Evolutionary conservation across 768 basidiomycete species (phyloP).

Genomic region (Termitomyces sp.): DNA sequence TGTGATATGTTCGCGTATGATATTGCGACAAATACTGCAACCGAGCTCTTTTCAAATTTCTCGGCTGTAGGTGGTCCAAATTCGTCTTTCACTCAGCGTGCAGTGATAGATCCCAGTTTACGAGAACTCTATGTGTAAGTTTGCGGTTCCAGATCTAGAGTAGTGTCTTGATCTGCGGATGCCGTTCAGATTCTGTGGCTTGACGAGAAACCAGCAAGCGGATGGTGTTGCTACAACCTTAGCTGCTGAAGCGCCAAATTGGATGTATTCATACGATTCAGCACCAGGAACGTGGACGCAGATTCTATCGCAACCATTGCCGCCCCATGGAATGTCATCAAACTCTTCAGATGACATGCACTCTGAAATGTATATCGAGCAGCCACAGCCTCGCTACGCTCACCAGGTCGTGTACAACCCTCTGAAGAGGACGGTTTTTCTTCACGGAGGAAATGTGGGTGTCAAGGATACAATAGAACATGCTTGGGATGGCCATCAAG

Average conservation of each 20-base stretch:
- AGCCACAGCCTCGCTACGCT: slow-evolving; percentile 66
- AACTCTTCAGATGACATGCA: neutral
- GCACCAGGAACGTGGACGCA: slow-evolving; percentile 65
- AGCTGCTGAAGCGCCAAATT: slow-evolving; percentile 51
- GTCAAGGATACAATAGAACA: slow-evolving; percentile 17
- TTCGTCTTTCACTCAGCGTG: slow-evolving; percentile 71
- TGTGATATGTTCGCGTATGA: slow-evolving; percentile 79
- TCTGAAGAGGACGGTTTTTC: slow-evolving; percentile 48
- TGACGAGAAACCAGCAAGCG: slow-evolving; percentile 41
- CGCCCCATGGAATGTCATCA: neutral
- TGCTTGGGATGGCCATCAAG: slow-evolving; percentile 27
- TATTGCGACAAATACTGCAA: slow-evolving; percentile 51
- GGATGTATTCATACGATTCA: slow-evolving; percentile 64
- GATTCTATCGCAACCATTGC: slow-evolving; percentile 39
- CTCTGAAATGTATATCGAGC: slow-evolving; percentile 21
- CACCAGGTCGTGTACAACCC: slow-evolving; percentile 78
- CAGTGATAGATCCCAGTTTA: slow-evolving; percentile 59
- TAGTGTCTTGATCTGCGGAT: neutral
- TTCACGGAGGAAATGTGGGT: slow-evolving; percentile 80
- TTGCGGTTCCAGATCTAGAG: neutral
- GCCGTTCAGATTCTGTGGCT: slow-evolving; percentile 54
- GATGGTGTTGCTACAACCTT: slow-evolving; percentile 36
- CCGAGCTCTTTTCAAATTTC: slow-evolving; percentile 64
- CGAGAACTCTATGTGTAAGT: slow-evolving; percentile 75
- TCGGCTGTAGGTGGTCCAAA: slow-evolving; percentile 61